A percentile compares a stretch with the other conserved stretches of the same genome.
phyloP scores from a whole-genome alignment of 345 rosid species.

The Populus nigra region DNA sequence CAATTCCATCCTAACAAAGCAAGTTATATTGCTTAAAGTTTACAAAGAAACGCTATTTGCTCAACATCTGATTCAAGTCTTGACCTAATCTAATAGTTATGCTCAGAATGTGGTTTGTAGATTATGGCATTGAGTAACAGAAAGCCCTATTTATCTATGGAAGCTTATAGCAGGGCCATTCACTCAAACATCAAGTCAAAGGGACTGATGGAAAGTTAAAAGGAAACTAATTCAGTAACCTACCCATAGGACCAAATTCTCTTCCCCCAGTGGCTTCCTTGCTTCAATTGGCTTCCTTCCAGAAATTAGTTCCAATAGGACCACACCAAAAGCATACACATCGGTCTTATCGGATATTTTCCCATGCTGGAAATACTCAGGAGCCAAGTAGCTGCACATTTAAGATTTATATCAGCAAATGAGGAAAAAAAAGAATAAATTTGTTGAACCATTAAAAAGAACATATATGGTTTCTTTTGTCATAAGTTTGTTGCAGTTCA shows the following conservation, averaged over 20 bases:
- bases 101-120: neutral
- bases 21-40: neutral
- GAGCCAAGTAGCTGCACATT: conserved; percentile 73
- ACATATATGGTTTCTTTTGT: neutral
- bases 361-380: conserved; percentile 97
- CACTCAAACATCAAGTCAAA: conserved; percentile 31
- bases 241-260: conserved; percentile 94
- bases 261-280: conserved; percentile 75
- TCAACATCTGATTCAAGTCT: conserved; percentile 2
- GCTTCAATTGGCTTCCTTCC: conserved; percentile 91
- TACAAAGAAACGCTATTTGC: neutral
- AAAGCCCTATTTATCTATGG: neutral
- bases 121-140: conserved; percentile 8
- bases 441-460: neutral
- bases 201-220: conserved; percentile 15
- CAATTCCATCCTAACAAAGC: neutral
- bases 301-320: conserved; percentile 75
- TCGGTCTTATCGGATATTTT: conserved; percentile 90
- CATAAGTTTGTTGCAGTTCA: neutral
- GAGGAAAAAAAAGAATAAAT: neutral
- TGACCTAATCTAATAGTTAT: conserved; percentile 10
- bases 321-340: conserved; percentile 94
- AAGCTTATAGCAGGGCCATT: conserved; percentile 12
- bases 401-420: conserved; percentile 4
- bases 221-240: conserved; percentile 29